Percentiles rank a stretch among this genome's conserved stretches.
Evolutionary conservation across 2,329 filamentous ascomycete species (phyloP).

Genomic region (Fusarium sp.): DNA sequence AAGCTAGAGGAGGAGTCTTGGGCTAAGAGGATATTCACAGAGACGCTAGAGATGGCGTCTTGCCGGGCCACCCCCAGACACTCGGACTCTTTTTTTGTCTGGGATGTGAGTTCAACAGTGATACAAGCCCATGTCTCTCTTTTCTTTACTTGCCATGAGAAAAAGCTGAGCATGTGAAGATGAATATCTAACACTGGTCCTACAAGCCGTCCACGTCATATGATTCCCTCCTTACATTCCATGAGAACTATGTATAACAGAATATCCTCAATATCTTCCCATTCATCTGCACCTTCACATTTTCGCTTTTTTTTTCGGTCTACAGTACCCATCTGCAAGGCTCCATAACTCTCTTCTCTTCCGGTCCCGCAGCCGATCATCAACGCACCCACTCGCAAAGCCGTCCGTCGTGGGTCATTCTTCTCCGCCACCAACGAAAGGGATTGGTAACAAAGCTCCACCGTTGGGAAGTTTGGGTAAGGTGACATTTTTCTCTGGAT

Average conservation of each 20-base stretch:
- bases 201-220: constrained; percentile 32
- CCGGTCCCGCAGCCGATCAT: constrained; percentile 25
- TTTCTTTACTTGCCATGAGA: not conserved
- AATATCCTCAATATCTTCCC: not conserved
- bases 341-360: constrained; percentile 23
- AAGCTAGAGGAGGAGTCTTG: not conserved
- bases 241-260: not conserved
- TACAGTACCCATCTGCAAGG: not conserved
- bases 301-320: constrained; percentile 23
- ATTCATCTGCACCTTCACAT: not conserved
- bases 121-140: constrained; percentile 22
- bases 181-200: constrained; percentile 18
- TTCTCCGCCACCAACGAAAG: constrained; percentile 3
- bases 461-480: constrained; percentile 26
- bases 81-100: constrained; percentile 9
- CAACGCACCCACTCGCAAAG: constrained; percentile 17
- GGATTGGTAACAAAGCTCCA: constrained; percentile 6
- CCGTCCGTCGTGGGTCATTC: not conserved
- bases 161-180: constrained; percentile 31
- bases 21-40: not conserved
- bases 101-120: not conserved
- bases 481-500: constrained; percentile 25
- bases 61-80: constrained; percentile 16
- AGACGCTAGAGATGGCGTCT: not conserved
- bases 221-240: constrained; percentile 22